These are phyloP conservation scores for Pythium apleroticum DNA, from an alignment of 352 stramenopile species.

Conservation along the genomic window DNA sequence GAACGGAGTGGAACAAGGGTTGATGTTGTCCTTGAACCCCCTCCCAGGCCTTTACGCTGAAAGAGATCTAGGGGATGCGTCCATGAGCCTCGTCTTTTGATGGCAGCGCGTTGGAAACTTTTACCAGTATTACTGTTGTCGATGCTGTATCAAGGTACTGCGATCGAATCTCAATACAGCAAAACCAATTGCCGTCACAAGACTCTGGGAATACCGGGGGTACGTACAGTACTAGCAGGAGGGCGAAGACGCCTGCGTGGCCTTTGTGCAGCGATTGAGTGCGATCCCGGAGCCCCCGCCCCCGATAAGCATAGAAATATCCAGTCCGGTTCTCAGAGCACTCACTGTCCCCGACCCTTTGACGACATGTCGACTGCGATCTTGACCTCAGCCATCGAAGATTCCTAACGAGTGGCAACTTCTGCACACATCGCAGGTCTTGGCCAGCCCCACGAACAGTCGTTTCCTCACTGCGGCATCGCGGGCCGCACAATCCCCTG, in stretches of 20 bases:
- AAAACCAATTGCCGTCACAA: no score
- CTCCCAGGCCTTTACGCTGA: conserved; percentile 2
- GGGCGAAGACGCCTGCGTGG: background rate
- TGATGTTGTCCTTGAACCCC: conserved; percentile 9
- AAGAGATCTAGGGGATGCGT: conserved; percentile 5
- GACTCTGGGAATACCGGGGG: no score
- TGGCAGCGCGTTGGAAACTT: background rate
- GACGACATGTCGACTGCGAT: background rate
- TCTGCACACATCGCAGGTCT: background rate
- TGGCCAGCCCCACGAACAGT: background rate
- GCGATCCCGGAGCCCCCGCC: background rate
- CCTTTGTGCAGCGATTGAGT: background rate
- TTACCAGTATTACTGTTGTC: background rate
- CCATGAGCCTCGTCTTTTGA: background rate
- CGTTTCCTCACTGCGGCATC: background rate
- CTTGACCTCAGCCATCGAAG: background rate
- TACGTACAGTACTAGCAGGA: background rate
- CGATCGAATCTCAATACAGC: background rate
- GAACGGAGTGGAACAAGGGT: no score
- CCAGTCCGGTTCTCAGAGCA: background rate
- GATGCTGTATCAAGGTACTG: no score
- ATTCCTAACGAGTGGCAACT: background rate
- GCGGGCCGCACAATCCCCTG: background rate
- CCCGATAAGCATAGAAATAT: background rate
- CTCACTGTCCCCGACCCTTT: background rate